A percentile compares a stretch with the other conserved stretches of the same genome.
Conservation (phyloP, 2,329 filamentous ascomycete genomes). For the Sporothrix luriei region DNA sequence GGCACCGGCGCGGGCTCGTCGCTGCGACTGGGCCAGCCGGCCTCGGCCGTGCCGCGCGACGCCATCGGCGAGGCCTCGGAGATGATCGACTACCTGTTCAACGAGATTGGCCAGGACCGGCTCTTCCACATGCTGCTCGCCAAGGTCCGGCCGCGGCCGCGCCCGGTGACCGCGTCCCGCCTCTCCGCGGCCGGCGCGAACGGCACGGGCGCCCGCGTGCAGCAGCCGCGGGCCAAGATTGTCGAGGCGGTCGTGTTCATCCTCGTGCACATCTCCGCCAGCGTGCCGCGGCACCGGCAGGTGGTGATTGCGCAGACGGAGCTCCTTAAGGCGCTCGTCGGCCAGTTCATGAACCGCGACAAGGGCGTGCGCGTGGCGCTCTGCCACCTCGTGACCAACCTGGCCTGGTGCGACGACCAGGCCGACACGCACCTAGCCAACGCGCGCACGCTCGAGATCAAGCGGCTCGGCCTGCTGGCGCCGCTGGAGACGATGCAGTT, state of each 20-base stretch:
- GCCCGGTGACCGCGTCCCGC: not conserved
- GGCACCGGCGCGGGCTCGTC: constrained; percentile 31
- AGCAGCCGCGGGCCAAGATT: constrained; percentile 67
- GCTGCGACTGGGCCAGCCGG: constrained; percentile 10
- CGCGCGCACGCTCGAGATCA: constrained; percentile 68
- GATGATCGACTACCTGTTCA: constrained; percentile 85
- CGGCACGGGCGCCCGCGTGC: constrained; percentile 46
- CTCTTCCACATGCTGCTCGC: constrained; percentile 79
- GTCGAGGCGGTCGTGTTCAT: constrained; percentile 78
- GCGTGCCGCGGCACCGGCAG: constrained; percentile 74
- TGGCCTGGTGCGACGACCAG: constrained; percentile 79
- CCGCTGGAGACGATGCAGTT: constrained; percentile 64
- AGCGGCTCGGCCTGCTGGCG: constrained; percentile 69
- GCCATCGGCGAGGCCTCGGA: constrained; percentile 57
- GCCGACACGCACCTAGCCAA: constrained; percentile 66
- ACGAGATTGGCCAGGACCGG: constrained; percentile 71
- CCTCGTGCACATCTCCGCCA: constrained; percentile 85
- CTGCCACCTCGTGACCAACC: constrained; percentile 82
- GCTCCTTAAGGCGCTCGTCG: constrained; percentile 71
- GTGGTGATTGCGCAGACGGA: constrained; percentile 75
- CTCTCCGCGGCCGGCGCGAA: constrained; percentile 42
- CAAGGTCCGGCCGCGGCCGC: constrained; percentile 58
- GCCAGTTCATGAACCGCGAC: constrained; percentile 72
- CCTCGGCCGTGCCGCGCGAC: constrained; percentile 48
- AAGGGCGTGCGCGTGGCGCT: constrained; percentile 74